Conservation (phyloP, 495 filamentous ascomycete species). For the Aspergillus sclerotioniger region DNA sequence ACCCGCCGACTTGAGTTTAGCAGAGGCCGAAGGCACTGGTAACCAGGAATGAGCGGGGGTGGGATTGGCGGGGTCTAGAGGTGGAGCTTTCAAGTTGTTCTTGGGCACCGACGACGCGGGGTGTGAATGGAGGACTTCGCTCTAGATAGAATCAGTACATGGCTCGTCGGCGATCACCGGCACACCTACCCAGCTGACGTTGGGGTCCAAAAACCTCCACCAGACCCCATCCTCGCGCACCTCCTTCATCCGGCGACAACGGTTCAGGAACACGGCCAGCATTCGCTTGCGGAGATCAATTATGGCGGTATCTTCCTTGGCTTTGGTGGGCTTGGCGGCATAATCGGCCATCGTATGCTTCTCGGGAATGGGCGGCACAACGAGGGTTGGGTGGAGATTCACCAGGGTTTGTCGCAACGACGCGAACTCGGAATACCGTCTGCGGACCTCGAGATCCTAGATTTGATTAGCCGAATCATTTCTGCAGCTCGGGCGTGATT, state of each 20-base stretch:
- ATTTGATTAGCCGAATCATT: too few species aligned
- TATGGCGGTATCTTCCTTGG: slow-evolving; percentile 93
- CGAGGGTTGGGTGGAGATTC: slow-evolving; percentile 86
- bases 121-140: slow-evolving; percentile 84
- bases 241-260: slow-evolving; percentile 89
- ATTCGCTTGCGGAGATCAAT: slow-evolving; percentile 96
- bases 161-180: neutral
- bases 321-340: slow-evolving; percentile 93
- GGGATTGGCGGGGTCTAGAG: slow-evolving; percentile 87
- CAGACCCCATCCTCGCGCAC: slow-evolving; percentile 91
- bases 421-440: slow-evolving; percentile 96
- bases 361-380: slow-evolving; percentile 95
- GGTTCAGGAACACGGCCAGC: slow-evolving; percentile 90
- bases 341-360: slow-evolving; percentile 99
- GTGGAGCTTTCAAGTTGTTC: slow-evolving; percentile 87
- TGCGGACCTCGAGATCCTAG: slow-evolving; percentile 89
- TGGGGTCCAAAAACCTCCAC: slow-evolving; percentile 96
- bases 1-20: slow-evolving; percentile 70
- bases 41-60: slow-evolving; percentile 85
- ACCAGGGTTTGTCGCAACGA: slow-evolving; percentile 85
- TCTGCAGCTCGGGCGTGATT: neutral
- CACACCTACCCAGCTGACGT: slow-evolving; percentile 87
- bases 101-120: slow-evolving; percentile 91
- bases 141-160: slow-evolving; percentile 54
- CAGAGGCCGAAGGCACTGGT: slow-evolving; percentile 77